Evolutionary conservation across 805 yeast genomes (phyloP).

Genomic region (Diddensiella caesifluorescens): DNA sequence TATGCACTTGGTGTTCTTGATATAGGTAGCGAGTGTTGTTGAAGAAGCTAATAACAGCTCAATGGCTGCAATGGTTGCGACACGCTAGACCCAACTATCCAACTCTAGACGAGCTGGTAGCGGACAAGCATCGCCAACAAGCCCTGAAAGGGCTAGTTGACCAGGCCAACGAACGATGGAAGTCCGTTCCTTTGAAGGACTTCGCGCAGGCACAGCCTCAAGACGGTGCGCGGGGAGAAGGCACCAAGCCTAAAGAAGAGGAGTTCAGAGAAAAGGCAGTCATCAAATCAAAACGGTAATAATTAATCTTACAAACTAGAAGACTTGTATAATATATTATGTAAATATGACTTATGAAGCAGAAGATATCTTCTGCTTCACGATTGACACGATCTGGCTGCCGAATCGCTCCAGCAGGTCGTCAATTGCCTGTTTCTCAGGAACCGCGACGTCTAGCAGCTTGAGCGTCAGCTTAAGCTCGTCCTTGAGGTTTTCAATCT

Average conservation of each 20-base stretch:
- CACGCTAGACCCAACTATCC: slow-evolving; percentile 58
- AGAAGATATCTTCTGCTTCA: too few relatives aligned
- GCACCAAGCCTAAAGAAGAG: too few relatives aligned
- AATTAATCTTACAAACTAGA: too few relatives aligned
- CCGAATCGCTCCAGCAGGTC: slow-evolving; percentile 26
- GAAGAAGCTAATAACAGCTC: slow-evolving; percentile 42
- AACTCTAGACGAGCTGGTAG: slow-evolving; percentile 52
- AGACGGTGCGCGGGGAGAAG: background rate
- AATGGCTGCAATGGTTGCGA: slow-evolving; percentile 80
- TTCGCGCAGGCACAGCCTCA: background rate
- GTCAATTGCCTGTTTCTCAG: slow-evolving; percentile 10
- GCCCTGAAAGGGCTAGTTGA: slow-evolving; percentile 47
- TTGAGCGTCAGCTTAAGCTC: slow-evolving; percentile 16
- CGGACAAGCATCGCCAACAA: slow-evolving; percentile 53
- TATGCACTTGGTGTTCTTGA: too few relatives aligned
- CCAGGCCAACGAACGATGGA: slow-evolving; percentile 38
- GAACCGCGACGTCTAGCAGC: slow-evolving; percentile 11
- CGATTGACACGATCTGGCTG: slow-evolving; percentile 15
- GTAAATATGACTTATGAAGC: slow-evolving; percentile 14
- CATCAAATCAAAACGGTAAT: too few relatives aligned
- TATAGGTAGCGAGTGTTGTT: too few relatives aligned
- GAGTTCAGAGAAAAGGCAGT: too few relatives aligned
- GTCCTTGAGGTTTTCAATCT: slow-evolving; percentile 12
- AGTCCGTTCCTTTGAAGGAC: slow-evolving; percentile 11
- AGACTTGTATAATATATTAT: too few relatives aligned